These are phyloP conservation scores for Lachancea waltii DNA, from an alignment of 805 yeast genomes.

Conservation along the genomic window DNA sequence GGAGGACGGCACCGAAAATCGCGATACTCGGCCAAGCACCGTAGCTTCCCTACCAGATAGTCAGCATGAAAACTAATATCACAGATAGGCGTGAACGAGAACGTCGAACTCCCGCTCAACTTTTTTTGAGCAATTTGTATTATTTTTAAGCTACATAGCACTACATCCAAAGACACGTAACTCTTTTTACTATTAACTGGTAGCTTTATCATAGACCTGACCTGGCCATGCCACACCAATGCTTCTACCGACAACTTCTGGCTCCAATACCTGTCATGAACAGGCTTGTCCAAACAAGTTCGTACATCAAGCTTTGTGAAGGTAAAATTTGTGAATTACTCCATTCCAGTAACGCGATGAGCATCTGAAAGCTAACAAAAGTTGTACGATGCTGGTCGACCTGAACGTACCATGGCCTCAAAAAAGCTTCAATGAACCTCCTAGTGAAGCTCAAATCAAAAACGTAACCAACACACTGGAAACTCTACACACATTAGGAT, in stretches of 20 bases:
- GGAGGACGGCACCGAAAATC: slow-evolving; percentile 27
- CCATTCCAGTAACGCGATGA: not conserved
- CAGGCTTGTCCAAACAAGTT: too few species aligned
- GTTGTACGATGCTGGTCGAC: slow-evolving; percentile 45
- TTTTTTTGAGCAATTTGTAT: slow-evolving; percentile 3
- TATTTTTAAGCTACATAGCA: too few species aligned
- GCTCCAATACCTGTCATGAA: too few species aligned
- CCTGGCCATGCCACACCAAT: too few species aligned
- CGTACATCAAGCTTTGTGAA: not conserved
- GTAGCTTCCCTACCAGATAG: not conserved
- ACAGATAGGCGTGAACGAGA: too few species aligned
- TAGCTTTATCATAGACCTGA: too few species aligned
- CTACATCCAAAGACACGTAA: too few species aligned
- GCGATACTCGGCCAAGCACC: slow-evolving; percentile 9
- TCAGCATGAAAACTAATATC: too few species aligned
- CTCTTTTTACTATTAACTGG: not conserved
- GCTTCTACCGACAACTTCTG: too few species aligned
- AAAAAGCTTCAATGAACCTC: slow-evolving; percentile 38
- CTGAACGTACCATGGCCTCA: slow-evolving; percentile 72
- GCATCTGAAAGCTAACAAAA: not conserved
- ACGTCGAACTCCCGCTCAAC: not conserved
- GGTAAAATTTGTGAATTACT: not conserved
- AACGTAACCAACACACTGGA: slow-evolving; percentile 44
- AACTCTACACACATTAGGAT: slow-evolving; percentile 56
- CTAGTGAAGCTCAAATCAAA: slow-evolving; percentile 38